Percentiles rank a stretch among this genome's conserved stretches.
Evolutionary conservation across 306 rosid genomes (phyloP).

Genomic region (Bauhinia variegata): DNA sequence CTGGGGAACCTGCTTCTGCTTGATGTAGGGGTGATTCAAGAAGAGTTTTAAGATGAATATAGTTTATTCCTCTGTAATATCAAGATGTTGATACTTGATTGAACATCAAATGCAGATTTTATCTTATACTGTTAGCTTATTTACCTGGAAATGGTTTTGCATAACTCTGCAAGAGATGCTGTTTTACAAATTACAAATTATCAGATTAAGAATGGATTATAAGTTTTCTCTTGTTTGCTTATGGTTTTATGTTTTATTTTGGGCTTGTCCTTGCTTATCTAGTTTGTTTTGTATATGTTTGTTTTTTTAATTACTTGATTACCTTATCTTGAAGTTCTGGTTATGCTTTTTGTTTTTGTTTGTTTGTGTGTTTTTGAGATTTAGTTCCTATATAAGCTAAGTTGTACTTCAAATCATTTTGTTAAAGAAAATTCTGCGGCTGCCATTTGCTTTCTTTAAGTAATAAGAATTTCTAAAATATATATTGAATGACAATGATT

Average conservation of each 20-base stretch:
- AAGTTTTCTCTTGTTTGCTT: not conserved
- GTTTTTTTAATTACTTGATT: not conserved
- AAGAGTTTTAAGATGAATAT: slow-evolving; percentile 7
- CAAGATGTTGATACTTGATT: not conserved
- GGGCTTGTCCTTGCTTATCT: not conserved
- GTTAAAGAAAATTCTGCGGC: no score
- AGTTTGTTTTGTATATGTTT: no score
- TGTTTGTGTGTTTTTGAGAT: no score
- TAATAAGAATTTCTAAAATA: no score
- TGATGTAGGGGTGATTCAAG: slow-evolving; percentile 1
- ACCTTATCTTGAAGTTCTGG: not conserved
- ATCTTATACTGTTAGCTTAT: not conserved
- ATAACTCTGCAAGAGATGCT: not conserved
- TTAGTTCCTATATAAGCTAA: not conserved
- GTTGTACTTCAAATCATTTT: not conserved
- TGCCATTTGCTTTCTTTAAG: no score
- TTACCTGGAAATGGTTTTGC: not conserved
- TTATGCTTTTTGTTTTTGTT: not conserved
- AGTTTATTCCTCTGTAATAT: not conserved
- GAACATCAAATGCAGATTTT: not conserved
- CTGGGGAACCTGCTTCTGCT: not conserved
- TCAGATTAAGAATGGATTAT: not conserved
- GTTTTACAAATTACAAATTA: not conserved
- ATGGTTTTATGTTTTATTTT: not conserved
- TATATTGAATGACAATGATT: not conserved